Percentiles rank a stretch among this genome's conserved stretches.
These are phyloP conservation scores for Phyllosticta capitalensis DNA, from an alignment of 2,329 filamentous ascomycete species.

Conservation along the genomic window DNA sequence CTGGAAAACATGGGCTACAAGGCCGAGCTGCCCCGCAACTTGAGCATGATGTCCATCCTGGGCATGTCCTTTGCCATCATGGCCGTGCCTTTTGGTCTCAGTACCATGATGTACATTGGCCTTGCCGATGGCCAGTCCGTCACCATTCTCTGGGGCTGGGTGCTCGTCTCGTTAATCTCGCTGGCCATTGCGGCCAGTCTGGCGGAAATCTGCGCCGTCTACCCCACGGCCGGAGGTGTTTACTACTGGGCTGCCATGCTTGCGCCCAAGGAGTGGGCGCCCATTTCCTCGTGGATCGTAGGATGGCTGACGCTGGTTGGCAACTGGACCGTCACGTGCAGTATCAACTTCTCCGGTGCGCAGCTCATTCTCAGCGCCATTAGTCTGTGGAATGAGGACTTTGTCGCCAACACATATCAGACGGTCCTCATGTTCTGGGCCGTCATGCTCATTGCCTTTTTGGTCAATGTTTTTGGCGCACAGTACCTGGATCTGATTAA, in stretches of 20 bases:
- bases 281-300: slow-evolving; percentile 58
- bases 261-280: slow-evolving; percentile 54
- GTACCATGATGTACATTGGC: slow-evolving; percentile 59
- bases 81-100: slow-evolving; percentile 60
- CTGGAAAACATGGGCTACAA: slow-evolving; percentile 60
- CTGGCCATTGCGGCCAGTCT: slow-evolving; percentile 55
- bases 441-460: slow-evolving; percentile 55
- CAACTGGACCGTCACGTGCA: slow-evolving; percentile 57
- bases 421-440: slow-evolving; percentile 65
- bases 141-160: slow-evolving; percentile 62
- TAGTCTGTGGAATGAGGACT: slow-evolving; percentile 60
- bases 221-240: slow-evolving; percentile 58
- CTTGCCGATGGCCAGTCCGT: slow-evolving; percentile 60
- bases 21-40: slow-evolving; percentile 53
- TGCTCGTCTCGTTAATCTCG: slow-evolving; percentile 55
- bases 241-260: slow-evolving; percentile 65
- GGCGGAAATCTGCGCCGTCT: slow-evolving; percentile 61
- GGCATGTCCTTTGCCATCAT: slow-evolving; percentile 65
- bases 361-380: slow-evolving; percentile 60
- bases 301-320: slow-evolving; percentile 65
- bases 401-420: slow-evolving; percentile 58
- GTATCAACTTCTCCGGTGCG: slow-evolving; percentile 64
- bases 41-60: slow-evolving; percentile 61
- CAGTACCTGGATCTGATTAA: slow-evolving; percentile 59
- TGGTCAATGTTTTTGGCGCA: slow-evolving; percentile 55